Percentiles rank a stretch among this genome's conserved stretches.
phyloP scores from a whole-genome alignment of 441 rosid species.

The Macaranga tanarius region DNA sequence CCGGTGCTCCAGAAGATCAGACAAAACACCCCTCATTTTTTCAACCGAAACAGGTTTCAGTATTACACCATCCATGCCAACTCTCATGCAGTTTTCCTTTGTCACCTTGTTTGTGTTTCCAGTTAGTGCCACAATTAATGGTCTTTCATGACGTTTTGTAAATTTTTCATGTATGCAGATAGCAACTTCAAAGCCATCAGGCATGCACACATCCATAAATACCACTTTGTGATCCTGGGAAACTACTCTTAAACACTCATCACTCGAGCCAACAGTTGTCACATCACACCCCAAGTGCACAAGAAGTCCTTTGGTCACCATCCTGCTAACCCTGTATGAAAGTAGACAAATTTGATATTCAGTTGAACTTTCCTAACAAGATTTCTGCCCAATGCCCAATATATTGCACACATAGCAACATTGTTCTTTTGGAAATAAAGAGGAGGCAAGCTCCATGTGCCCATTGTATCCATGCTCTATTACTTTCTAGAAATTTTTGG shows the following conservation, averaged over 20 bases:
- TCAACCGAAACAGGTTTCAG: constrained; percentile 81
- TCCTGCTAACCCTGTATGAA: constrained; percentile 70
- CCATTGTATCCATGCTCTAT: no score
- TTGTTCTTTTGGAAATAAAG: no score
- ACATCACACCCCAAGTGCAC: constrained; percentile 90
- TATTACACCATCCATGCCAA: constrained; percentile 77
- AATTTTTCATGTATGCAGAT: constrained; percentile 60
- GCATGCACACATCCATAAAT: constrained; percentile 66
- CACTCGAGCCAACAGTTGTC: constrained; percentile 59
- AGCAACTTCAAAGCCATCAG: constrained; percentile 65
- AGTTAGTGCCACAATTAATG: constrained; percentile 77
- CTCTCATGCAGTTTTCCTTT: constrained; percentile 78
- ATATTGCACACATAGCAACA: not conserved
- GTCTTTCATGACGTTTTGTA: constrained; percentile 63
- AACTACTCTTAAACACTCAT: constrained; percentile 64
- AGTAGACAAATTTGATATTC: constrained; percentile 12
- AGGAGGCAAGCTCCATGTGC: no score
- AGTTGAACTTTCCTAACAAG: not conserved
- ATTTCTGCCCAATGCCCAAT: not conserved
- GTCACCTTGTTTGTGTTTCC: constrained; percentile 70
- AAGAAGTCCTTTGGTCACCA: constrained; percentile 76
- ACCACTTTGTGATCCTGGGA: constrained; percentile 74
- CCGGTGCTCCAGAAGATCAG: constrained; percentile 67
- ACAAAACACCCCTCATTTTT: constrained; percentile 72
- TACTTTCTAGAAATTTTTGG: no score